Conservation (phyloP, 371 early-diverging fungal species). For the Rhizopus stolonifer region DNA sequence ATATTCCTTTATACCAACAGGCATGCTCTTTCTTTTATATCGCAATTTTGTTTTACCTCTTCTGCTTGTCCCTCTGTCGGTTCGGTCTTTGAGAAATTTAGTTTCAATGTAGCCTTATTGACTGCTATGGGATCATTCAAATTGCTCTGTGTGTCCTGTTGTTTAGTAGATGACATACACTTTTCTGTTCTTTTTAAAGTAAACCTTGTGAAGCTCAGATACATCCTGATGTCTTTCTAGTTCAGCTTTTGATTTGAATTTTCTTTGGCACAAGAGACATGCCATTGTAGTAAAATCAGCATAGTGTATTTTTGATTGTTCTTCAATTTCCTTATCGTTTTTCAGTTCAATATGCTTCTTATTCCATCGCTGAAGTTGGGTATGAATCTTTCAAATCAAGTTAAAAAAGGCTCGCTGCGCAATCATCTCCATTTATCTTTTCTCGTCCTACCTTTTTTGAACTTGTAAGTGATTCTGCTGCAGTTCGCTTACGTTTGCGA, state of each 20-base stretch:
- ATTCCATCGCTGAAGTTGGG: slow-evolving; percentile 39
- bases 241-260: slow-evolving; percentile 58
- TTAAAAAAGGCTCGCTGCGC: not conserved
- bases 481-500: slow-evolving; percentile 42
- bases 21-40: slow-evolving; percentile 3
- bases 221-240: slow-evolving; percentile 58
- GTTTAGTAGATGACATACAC: too few species aligned
- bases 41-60: slow-evolving; percentile 25
- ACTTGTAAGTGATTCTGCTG: slow-evolving; percentile 24
- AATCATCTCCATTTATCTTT: not conserved
- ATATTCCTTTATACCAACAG: slow-evolving; percentile 19
- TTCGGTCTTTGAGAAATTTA: slow-evolving; percentile 22
- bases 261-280: slow-evolving; percentile 71
- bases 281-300: slow-evolving; percentile 51
- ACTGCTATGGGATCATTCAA: slow-evolving; percentile 32
- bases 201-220: slow-evolving; percentile 70
- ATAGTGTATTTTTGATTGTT: slow-evolving; percentile 39
- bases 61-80: slow-evolving; percentile 23
- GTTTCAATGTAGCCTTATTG: slow-evolving; percentile 33
- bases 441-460: slow-evolving; percentile 34
- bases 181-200: slow-evolving; percentile 1
- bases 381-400: slow-evolving; percentile 43
- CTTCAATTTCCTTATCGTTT: slow-evolving; percentile 14
- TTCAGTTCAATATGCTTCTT: slow-evolving; percentile 21
- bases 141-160: slow-evolving; percentile 32